Conservation (phyloP, 331 rosid genomes). For the Rosa hybrid region DNA sequence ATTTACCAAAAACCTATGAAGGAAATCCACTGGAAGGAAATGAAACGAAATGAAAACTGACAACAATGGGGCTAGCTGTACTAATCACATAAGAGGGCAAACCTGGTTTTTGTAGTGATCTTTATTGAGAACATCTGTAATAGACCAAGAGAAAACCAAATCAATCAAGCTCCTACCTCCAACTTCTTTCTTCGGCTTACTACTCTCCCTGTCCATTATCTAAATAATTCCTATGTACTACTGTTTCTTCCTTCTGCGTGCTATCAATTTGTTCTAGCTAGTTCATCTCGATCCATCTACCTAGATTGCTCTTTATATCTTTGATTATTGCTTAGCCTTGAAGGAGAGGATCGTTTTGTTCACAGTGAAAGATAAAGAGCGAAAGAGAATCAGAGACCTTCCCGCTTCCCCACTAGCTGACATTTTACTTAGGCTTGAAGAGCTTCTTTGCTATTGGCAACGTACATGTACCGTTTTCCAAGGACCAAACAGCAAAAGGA, state of each 20-base stretch:
- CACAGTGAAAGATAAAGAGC: not conserved
- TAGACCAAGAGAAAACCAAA: slow-evolving; percentile 50
- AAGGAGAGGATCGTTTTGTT: not conserved
- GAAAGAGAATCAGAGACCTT: not conserved
- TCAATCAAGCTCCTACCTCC: slow-evolving; percentile 27
- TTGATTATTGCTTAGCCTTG: not conserved
- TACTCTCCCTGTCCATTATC: slow-evolving; percentile 17
- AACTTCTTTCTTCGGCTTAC: slow-evolving; percentile 7
- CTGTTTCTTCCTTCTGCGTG: not conserved
- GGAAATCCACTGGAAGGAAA: not conserved
- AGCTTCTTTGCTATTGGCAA: not conserved
- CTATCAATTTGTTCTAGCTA: not conserved
- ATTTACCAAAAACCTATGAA: not conserved
- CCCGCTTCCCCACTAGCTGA: not conserved
- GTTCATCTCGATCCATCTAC: not conserved
- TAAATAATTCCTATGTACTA: not conserved
- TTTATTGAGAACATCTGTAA: slow-evolving; percentile 36
- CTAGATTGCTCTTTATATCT: not conserved
- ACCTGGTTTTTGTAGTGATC: slow-evolving; percentile 21
- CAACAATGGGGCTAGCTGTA: not conserved
- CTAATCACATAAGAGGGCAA: not conserved
- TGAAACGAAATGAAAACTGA: not conserved
- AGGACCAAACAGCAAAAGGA: not conserved
- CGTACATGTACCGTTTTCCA: not conserved
- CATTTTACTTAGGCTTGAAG: not conserved